A percentile compares a stretch with the other conserved stretches of the same genome.
These are phyloP conservation scores for Glebionis coronaria DNA, from an alignment of 129 eudicot genomes.

Conservation along the genomic window DNA sequence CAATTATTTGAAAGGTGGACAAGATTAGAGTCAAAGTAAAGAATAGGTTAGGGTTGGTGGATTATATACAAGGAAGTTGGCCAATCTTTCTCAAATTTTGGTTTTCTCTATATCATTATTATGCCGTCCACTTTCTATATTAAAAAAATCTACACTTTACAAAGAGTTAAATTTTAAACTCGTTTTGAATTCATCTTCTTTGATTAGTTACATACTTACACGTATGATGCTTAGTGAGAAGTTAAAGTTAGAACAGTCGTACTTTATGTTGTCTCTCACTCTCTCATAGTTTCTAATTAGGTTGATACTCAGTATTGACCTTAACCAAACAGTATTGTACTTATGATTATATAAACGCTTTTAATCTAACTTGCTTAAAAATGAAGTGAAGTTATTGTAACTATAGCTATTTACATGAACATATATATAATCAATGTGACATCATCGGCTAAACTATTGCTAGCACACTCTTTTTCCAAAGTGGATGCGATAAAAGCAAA, in stretches of 20 bases:
- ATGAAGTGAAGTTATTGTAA: too few species aligned
- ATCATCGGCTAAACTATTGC: too few species aligned
- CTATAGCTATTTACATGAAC: too few species aligned
- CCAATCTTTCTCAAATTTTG: conserved; percentile 27
- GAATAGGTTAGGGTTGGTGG: conserved; percentile 31
- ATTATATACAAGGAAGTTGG: conserved; percentile 23
- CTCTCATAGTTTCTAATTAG: too few species aligned
- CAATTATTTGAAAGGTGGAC: conserved; percentile 21
- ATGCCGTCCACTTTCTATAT: conserved; percentile 3
- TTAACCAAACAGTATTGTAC: too few species aligned
- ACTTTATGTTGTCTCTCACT: too few species aligned
- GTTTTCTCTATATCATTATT: background rate
- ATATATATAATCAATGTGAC: too few species aligned
- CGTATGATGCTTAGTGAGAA: background rate
- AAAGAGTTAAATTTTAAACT: background rate
- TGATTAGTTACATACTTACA: background rate
- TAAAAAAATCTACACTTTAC: background rate
- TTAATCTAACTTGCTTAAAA: too few species aligned
- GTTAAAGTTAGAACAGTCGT: background rate
- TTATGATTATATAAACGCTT: too few species aligned
- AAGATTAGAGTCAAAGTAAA: conserved; percentile 41
- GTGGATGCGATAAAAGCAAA: too few species aligned
- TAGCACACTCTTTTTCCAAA: too few species aligned
- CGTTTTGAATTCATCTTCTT: background rate
- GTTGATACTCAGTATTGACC: too few species aligned